Evolutionary conservation across 2,329 filamentous ascomycete species (phyloP), one percentile per base, ranked within the genome.

Genomic region (Hymenotorrendiella dingleyae): DNA sequence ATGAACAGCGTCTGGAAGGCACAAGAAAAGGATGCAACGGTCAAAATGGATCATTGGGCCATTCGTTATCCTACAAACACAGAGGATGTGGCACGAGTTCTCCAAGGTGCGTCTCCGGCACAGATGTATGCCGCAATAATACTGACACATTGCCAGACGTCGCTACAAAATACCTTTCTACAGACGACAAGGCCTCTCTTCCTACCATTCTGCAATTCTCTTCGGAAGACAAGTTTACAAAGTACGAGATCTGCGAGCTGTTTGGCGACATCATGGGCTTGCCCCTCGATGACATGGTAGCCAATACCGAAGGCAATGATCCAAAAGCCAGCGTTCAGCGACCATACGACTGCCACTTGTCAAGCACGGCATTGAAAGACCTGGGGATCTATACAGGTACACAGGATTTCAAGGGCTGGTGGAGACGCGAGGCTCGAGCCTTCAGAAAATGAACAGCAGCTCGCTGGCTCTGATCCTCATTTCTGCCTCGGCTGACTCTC

Each of bases 301-400:
- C 83, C 8, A 83, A 87, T 56, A 75, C 79, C 19, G 72, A 85
- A 55, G 84, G 84, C 27, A 84, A 85, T 61, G 82, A 86, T 50
- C 79, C 82, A 5, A 80, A 78, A 48, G 78, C 82, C 33, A 72
- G 73, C 17, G 85, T 89, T 0, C 78, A 89, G 65, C 74, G 89
- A 50, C 89, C 90, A 10, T 95, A 86, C 60, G 88, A 95, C 65
- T 91, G 85, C 55, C 88, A 95, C 64, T 69, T 96, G 34, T 89
- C 86, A 56, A 95, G 85, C 7, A 77, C 76, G 63, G 78, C 71
- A 28, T 66, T 95, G 50, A 77, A 77, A 61, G 78, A 86, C 11
- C 60, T 94, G 48, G 86, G 79, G 0, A 85, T 95, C 49, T 74
- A 85, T 57, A 78, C 91, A 43, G 69, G 74, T 34, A 87, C 86